phyloP scores from a whole-genome alignment of 2,329 filamentous ascomycete species.

The Sclerotinia trifoliorum region DNA sequence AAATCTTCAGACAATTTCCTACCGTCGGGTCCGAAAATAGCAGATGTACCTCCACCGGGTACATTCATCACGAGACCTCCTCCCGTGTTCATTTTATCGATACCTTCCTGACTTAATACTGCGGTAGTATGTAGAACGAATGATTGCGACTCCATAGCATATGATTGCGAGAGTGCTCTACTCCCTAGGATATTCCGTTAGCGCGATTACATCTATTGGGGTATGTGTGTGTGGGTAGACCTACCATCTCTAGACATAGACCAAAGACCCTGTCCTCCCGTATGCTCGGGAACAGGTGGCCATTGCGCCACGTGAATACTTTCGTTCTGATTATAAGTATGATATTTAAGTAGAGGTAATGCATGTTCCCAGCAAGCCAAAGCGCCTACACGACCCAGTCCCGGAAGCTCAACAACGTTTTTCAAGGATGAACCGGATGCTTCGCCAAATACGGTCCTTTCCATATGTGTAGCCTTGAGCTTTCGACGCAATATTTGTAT shows the following conservation, averaged over 20 bases:
- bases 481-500: constrained; percentile 47
- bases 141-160: constrained; percentile 56
- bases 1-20: constrained; percentile 42
- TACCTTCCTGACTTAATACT: constrained; percentile 44
- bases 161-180: constrained; percentile 54
- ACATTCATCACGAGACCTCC: constrained; percentile 43
- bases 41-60: constrained; percentile 49
- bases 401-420: constrained; percentile 51
- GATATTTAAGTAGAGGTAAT: constrained; percentile 55
- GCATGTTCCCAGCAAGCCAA: constrained; percentile 52
- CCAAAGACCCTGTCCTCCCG: constrained; percentile 40
- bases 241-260: constrained; percentile 35
- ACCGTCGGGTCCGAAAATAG: constrained; percentile 56
- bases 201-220: neutral
- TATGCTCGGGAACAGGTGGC: constrained; percentile 52
- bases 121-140: constrained; percentile 57
- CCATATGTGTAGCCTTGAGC: constrained; percentile 47
- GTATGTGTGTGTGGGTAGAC: neutral
- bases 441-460: constrained; percentile 52
- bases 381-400: constrained; percentile 50
- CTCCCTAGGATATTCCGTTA: neutral
- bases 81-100: neutral
- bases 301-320: constrained; percentile 58
- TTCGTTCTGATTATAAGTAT: constrained; percentile 49
- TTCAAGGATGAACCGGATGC: constrained; percentile 54